Conservation (phyloP, 345 rosid species). For the Psidium friedrichsthalianum region DNA sequence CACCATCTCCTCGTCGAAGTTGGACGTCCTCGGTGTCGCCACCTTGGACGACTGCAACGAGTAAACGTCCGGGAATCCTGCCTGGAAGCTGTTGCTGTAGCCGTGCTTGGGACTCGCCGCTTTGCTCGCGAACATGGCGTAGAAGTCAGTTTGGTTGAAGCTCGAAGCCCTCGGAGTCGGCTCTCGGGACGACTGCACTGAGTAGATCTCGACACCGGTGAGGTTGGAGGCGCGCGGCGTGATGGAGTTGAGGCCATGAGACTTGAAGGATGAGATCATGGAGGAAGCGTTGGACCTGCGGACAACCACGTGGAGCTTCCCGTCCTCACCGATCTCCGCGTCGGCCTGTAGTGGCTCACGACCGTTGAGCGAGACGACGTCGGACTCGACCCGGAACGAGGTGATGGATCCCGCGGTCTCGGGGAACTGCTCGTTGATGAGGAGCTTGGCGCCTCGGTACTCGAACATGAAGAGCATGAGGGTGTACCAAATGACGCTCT, state of each 20-base stretch:
- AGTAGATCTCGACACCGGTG: conserved; percentile 69
- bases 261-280: conserved; percentile 57
- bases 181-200: conserved; percentile 66
- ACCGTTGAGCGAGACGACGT: conserved; percentile 70
- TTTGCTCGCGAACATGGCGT: conserved; percentile 81
- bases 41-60: conserved; percentile 73
- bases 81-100: conserved; percentile 25
- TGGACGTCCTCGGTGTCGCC: conserved; percentile 71
- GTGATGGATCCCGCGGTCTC: conserved; percentile 73
- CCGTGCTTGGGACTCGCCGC: conserved; percentile 78
- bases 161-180: conserved; percentile 90
- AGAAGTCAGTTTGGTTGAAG: conserved; percentile 73
- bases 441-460: conserved; percentile 64
- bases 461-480: conserved; percentile 75
- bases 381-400: conserved; percentile 68
- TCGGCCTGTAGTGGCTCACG: conserved; percentile 62
- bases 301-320: conserved; percentile 71
- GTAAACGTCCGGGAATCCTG: conserved; percentile 37
- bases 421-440: conserved; percentile 74
- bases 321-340: conserved; percentile 79
- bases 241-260: conserved; percentile 34
- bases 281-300: conserved; percentile 48
- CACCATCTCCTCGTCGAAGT: conserved; percentile 64
- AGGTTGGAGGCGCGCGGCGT: conserved; percentile 74
- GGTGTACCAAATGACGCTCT: conserved; percentile 79